Base-by-base conservation (phyloP, 1,284 basidiomycete genomes). In the Entoloma clypeatum region DNA sequence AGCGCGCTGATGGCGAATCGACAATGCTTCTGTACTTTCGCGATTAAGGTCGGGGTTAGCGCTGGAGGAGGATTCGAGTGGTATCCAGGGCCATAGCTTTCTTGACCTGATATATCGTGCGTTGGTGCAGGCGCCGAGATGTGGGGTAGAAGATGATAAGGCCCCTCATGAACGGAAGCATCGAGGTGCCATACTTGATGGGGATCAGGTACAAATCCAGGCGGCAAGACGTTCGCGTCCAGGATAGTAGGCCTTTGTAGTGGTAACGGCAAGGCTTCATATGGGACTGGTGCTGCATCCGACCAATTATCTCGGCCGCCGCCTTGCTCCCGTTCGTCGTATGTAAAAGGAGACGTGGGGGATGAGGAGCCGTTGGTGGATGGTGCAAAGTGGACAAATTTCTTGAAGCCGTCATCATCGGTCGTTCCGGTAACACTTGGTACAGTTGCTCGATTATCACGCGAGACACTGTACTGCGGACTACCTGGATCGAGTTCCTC, bases 1-100 rank as follows among this genome's bases (percentile, higher is more conserved):
- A 97, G 67, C 13, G 93, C 81, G 14, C 88, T 92, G 45, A 95
- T 91, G 5, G 93, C 93, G 65, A 85, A 95, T 40, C 77, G 77
- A 54, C 91, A 92, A 55, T 94, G 92, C 59, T 90, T 94, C 69
- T 96, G 92, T 17, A 77, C 78, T 52, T 82, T 79, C 19, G 82
- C 72, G 25, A 93, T 75, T 42, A 77, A 53, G 37, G 61, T 62
- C 1, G 84, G 79, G 3, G 86, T 81, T 32, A 88, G 63, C n/a
- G n/a, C n/a, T n/a, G n/a, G n/a, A n/a, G n/a, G n/a, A n/a, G n/a
- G n/a, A n/a, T n/a, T n/a, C n/a, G n/a, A n/a, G n/a, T n/a, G n/a
- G n/a, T n/a, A n/a, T n/a, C n/a, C n/a, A n/a, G n/a, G n/a, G n/a
- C n/a, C n/a, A n/a, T n/a, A n/a, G n/a, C n/a, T n/a, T n/a, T n/a